Evolutionary conservation across 2,329 filamentous ascomycete species (phyloP).

Genomic region (Sporothrix variecibatus): DNA sequence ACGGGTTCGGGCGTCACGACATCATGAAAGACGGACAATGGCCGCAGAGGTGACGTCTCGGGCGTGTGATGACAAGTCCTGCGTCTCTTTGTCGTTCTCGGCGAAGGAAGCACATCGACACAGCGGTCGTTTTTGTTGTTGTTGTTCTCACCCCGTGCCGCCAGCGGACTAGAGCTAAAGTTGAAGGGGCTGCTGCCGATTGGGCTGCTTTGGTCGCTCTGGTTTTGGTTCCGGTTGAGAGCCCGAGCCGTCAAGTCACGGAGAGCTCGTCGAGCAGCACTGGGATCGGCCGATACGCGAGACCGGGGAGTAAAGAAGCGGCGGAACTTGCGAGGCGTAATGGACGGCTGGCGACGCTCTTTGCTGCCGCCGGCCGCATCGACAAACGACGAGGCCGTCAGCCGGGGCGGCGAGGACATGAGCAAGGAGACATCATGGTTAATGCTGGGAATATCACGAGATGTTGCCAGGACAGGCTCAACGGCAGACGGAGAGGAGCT

Average conservation of each 20-base stretch:
- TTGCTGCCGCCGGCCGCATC: conserved; percentile 37
- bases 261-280: conserved; percentile 44
- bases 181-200: conserved; percentile 32
- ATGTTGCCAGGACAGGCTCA: conserved; percentile 6
- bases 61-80: conserved; percentile 44
- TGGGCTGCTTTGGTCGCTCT: conserved; percentile 36
- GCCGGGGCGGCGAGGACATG: conserved; percentile 35
- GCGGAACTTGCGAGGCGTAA: conserved; percentile 57
- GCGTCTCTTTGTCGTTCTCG: conserved; percentile 41
- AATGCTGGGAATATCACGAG: background rate
- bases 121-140: conserved; percentile 36
- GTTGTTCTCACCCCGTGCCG: conserved; percentile 35
- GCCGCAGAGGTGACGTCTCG: conserved; percentile 41
- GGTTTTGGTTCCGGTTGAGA: conserved; percentile 45
- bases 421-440: conserved; percentile 16
- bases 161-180: conserved; percentile 39
- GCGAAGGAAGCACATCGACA: conserved; percentile 33
- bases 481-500: conserved; percentile 23
- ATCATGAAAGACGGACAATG: conserved; percentile 30
- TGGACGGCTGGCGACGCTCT: conserved; percentile 52
- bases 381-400: conserved; percentile 26
- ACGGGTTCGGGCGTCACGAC: conserved; percentile 21
- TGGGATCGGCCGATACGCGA: conserved; percentile 42
- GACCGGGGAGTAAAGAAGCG: conserved; percentile 56
- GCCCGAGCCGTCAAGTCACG: conserved; percentile 45